Base-by-base conservation (phyloP, 495 filamentous ascomycete species). In the Clohesyomyces aquaticus region DNA sequence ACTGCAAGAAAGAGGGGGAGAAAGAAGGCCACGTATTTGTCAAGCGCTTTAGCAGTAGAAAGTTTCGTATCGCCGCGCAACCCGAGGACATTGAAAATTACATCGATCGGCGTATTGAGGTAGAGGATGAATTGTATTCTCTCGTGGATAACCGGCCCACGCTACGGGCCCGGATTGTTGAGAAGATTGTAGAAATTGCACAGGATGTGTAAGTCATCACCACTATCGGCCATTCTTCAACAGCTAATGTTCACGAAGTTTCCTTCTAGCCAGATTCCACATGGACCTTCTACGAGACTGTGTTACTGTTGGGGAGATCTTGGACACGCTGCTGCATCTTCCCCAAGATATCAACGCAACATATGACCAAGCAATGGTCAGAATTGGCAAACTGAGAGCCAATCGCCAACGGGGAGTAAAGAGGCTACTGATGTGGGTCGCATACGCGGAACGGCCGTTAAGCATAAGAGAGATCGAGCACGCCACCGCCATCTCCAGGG, bases 261-360 rank as follows among this genome's bases (percentile, higher is more conserved):
- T 80, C 56, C 67, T 81, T 6, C 68, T 79, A 28, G 75, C 77
- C 45, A 73, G 64, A 59, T 71, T 77, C 43, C 73, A 78, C 56
- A 50, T 78, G 3, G 74, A 76, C 53, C 71, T 73, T 27, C 61
- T 80, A n/a, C 67, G 46, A 18, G 71, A 71, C 35, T 71, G 76
- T 46, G 66, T 73, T n/a, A 75, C 68, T n/a, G 50, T 67, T 3
- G 71, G 68, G 45, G 73, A 70, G 1, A 25, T 78, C 25, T 64
- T 63, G 25, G 52, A 62, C 9, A 71, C 73, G 26, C 57, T 79
- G 11, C 26, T 71, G 19, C 66, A 65, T 22, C 66, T 76, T 10
- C 69, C 73, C 11, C 71, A 48, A 35, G 66, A 68, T 22, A 68
- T 71, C 38, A 67, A 76, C 45, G 70, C 45, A 19, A 69, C 73